Base-by-base conservation (phyloP, 2,329 filamentous ascomycete genomes). In the Biscogniauxia sp. region DNA sequence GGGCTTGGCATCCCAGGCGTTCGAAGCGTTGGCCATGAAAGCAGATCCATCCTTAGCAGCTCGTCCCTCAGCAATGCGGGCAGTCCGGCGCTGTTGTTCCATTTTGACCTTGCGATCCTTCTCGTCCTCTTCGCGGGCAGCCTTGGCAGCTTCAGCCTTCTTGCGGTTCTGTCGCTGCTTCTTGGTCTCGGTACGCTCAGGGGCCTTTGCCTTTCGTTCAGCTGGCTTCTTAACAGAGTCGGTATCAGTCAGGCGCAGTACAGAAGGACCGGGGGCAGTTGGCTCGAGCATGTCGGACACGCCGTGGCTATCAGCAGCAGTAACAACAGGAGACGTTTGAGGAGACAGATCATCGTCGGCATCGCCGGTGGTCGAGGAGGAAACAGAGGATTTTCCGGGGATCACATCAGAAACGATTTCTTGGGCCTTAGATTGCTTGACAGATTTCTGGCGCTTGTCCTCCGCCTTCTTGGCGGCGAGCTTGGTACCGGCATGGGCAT, bases 251-350 rank as follows among this genome's bases (percentile, higher is more conserved):
- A 98, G 81, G 63, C 91, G 91, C 63, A 97, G 81, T 54, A 96
- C 86, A 0, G 88, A 88, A 23, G 92, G 90, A 57, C 86, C 89
- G 49, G 86, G 74, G 2, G 85, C 76, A 51, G 85, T 78, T 54
- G 89, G 81, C 77, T 96, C 93, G 17, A 98, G 87, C 94, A 98
- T 98, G 77, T 97, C 94, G 58, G 90, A 90, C 60, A 97, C 86
- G 72, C 91, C 91, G 58, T 84, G 86, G 61, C 84, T 82, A 60
- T 85, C 82, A 15, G 80, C 81, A n/a, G 85, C 79, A 41, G 69
- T 73, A 20, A 83, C 78, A 55, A 85, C 80, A 32, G 92, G 90
- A 11, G 91, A 93, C 52, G 81, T 80, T 60, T 83, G 81, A 7
- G 89, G 82, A 2, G 92, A 93, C 69, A 89, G 80, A 70, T 96